phyloP scores from a whole-genome alignment of 2,329 filamentous ascomycete species.

The Aspergillus versicolor region DNA sequence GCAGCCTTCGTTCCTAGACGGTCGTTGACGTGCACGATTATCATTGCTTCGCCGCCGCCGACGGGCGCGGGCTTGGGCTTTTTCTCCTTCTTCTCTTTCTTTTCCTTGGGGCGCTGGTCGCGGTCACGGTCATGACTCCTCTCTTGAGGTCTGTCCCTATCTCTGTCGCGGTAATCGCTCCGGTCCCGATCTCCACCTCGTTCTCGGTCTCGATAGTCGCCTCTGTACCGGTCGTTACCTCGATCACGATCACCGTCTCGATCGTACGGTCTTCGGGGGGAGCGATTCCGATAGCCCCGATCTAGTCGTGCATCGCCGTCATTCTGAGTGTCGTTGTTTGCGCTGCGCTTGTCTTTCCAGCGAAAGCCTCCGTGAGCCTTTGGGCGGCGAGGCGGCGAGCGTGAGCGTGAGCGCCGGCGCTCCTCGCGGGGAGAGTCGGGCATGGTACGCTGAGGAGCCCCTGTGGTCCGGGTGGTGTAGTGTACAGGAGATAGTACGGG shows the following conservation, averaged over 20 bases:
- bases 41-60: constrained; percentile 70
- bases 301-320: constrained; percentile 52
- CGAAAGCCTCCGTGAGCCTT: constrained; percentile 46
- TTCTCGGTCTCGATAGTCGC: constrained; percentile 12
- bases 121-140: neutral
- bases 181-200: constrained; percentile 46
- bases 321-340: constrained; percentile 44
- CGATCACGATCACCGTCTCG: constrained; percentile 25
- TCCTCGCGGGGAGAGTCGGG: constrained; percentile 4
- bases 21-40: constrained; percentile 91
- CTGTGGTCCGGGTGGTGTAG: neutral
- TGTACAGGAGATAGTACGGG: neutral
- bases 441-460: neutral
- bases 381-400: constrained; percentile 25
- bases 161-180: neutral
- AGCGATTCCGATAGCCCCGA: constrained; percentile 49
- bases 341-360: constrained; percentile 51
- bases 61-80: constrained; percentile 39
- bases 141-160: neutral
- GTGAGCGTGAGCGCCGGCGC: constrained; percentile 13
- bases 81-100: constrained; percentile 45
- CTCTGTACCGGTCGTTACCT: neutral
- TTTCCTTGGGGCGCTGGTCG: constrained; percentile 29
- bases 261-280: constrained; percentile 11
- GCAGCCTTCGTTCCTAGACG: constrained; percentile 93